phyloP scores from a whole-genome alignment of 2,329 filamentous ascomycete genomes.

The Arthrobotrys megalospora region DNA sequence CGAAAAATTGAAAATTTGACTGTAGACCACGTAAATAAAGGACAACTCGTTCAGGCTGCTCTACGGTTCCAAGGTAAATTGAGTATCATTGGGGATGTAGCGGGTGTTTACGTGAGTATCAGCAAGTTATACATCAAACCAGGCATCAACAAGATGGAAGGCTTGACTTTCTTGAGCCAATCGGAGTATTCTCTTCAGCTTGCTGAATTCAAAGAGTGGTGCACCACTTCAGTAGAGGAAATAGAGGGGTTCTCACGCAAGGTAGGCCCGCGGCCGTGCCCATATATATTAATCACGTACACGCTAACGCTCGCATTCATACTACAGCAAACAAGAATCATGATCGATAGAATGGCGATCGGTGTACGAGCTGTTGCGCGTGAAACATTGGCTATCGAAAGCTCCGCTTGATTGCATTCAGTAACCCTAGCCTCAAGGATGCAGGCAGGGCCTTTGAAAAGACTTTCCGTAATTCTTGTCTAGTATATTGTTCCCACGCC shows the following conservation, averaged over 20 bases:
- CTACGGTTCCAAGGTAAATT: conserved; percentile 33
- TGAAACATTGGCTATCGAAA: conserved; percentile 29
- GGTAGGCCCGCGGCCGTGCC: neutral
- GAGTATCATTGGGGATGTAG: conserved; percentile 46
- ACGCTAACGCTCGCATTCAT: conserved; percentile 2
- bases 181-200: conserved; percentile 31
- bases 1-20: conserved; percentile 35
- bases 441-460: too few relatives aligned
- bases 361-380: conserved; percentile 22
- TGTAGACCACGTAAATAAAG: conserved; percentile 14
- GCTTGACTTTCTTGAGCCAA: conserved; percentile 25
- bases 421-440: too few relatives aligned
- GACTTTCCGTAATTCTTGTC: neutral
- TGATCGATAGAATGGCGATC: conserved; percentile 41
- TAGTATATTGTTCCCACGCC: neutral
- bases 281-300: neutral
- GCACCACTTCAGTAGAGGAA: conserved; percentile 20
- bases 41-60: conserved; percentile 26
- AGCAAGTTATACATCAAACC: conserved; percentile 51
- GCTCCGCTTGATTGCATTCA: neutral
- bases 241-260: conserved; percentile 33
- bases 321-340: conserved; percentile 30
- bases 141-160: conserved; percentile 51
- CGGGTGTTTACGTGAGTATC: conserved; percentile 32
- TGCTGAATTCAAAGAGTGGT: conserved; percentile 36